Evolutionary conservation across 805 yeast genomes (phyloP), one percentile per base, ranked within the genome.

Genomic region (Barnettozyma siamensis): DNA sequence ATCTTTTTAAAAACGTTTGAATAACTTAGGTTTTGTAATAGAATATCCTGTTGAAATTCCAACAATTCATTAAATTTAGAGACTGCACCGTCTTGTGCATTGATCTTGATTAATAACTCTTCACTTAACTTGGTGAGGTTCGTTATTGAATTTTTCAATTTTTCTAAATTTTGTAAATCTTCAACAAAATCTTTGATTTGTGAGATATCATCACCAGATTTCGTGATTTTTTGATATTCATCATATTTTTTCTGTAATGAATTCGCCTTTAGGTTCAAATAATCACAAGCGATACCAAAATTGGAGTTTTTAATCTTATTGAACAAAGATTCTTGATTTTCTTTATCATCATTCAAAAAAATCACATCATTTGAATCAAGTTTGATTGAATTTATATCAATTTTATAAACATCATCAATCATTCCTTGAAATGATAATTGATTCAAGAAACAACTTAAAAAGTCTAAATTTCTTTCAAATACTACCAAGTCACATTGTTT

Each of bases 391-490:
- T 71, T 72, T 11, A 69, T 56, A 12, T 70, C 66, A 6, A 81
- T 63, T 5, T 74, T 77, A 49, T 78, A 70, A 11, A 78, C 58
- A 51, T 89, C 96, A 57, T 85, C 89, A 17, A 88, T 66, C 13
- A 93, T 66, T 0, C 98, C 99, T 15, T 75, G 68, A 58, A 89
- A 91, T 2, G 88, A 84, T 51, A 89, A 63, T 53, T 89, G 97
- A 20, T 80, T 76, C 41, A 88, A 63, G 10, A 87, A 53, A 1
- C 88, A 81, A 2, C 95, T 77, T 5, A 84, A 59, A 33, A 76
- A 71, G 62, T 91, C 99, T 23, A 81, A 59, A 40, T 80, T 76
- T 36, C 99, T 67, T 55, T 91, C 98, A 17, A 91, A 55, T 1
- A 89, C 80, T 6, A 91, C 69, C 23, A 89, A 62, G 54, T 91